Conservation (phyloP, 1,139 yeast species). For the Yamadazyma blattariae region DNA sequence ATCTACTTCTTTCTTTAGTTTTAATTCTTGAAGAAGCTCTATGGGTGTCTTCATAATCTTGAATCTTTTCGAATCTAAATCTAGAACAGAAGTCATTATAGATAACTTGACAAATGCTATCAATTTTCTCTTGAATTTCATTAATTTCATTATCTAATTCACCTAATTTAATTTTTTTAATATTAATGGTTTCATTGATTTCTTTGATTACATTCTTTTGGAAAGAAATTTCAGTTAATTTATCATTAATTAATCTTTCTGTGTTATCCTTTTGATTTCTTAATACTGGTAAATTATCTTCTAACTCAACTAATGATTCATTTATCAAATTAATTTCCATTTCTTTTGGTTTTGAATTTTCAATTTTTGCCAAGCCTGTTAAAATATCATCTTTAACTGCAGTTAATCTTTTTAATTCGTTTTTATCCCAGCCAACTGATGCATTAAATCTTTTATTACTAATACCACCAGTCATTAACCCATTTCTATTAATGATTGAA, state of each 20-base stretch:
- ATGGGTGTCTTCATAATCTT: conserved; percentile 66
- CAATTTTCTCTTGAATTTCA: conserved; percentile 25
- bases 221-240: conserved; percentile 53
- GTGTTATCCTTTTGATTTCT: conserved; percentile 49
- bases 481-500: conserved; percentile 77
- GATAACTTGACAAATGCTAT: conserved; percentile 38
- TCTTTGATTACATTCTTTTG: conserved; percentile 28
- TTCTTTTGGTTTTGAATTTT: conserved; percentile 51
- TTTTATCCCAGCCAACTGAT: conserved; percentile 66
- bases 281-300: conserved; percentile 51
- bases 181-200: conserved; percentile 17
- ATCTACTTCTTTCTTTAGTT: conserved; percentile 63
- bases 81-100: conserved; percentile 55
- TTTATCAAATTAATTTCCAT: conserved; percentile 53
- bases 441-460: conserved; percentile 33
- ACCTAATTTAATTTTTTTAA: conserved; percentile 19
- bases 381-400: conserved; percentile 60
- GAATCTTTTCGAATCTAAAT: conserved; percentile 52
- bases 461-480: conserved; percentile 90
- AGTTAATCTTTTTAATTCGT: conserved; percentile 58
- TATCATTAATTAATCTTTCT: conserved; percentile 53
- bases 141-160: conserved; percentile 30
- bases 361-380: conserved; percentile 50
- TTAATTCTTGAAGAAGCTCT: conserved; percentile 60
- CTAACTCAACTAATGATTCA: conserved; percentile 56